These are phyloP conservation scores for Pneumocystis jirovecii DNA, from an alignment of 1,139 yeast species.

Conservation along the genomic window DNA sequence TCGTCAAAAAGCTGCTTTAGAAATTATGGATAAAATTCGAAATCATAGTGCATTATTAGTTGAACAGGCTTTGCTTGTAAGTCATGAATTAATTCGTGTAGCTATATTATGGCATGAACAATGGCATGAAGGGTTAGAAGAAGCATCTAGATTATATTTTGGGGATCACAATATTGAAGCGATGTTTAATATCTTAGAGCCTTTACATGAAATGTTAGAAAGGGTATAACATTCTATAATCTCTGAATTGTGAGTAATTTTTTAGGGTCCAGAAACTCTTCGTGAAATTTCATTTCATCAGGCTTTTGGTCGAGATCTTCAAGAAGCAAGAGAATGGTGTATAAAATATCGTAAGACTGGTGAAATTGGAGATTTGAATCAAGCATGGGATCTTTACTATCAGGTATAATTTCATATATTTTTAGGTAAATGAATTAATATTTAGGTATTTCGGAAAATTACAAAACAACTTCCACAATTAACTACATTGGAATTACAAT, in stretches of 20 bases:
- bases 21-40: slow-evolving; percentile 83
- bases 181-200: slow-evolving; percentile 84
- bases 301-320: slow-evolving; percentile 83
- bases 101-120: slow-evolving; percentile 96
- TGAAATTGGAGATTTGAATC: slow-evolving; percentile 78
- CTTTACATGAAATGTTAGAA: slow-evolving; percentile 67
- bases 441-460: slow-evolving; percentile 52
- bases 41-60: slow-evolving; percentile 73
- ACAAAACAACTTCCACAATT: slow-evolving; percentile 79
- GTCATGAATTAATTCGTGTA: slow-evolving; percentile 80
- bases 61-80: slow-evolving; percentile 86
- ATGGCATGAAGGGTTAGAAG: slow-evolving; percentile 97
- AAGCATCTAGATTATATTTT: slow-evolving; percentile 83
- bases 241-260: neutral
- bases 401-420: slow-evolving; percentile 33
- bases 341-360: slow-evolving; percentile 68
- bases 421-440: neutral
- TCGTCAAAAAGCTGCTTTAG: slow-evolving; percentile 80
- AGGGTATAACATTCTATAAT: slow-evolving; percentile 20
- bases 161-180: slow-evolving; percentile 91
- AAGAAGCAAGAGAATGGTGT: slow-evolving; percentile 91
- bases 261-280: slow-evolving; percentile 70
- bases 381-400: slow-evolving; percentile 95
- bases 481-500: slow-evolving; percentile 74
- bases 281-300: slow-evolving; percentile 87